Evolutionary conservation across 2,329 filamentous ascomycete genomes (phyloP), one percentile per base, ranked within the genome.

Genomic region (Alternaria panax): DNA sequence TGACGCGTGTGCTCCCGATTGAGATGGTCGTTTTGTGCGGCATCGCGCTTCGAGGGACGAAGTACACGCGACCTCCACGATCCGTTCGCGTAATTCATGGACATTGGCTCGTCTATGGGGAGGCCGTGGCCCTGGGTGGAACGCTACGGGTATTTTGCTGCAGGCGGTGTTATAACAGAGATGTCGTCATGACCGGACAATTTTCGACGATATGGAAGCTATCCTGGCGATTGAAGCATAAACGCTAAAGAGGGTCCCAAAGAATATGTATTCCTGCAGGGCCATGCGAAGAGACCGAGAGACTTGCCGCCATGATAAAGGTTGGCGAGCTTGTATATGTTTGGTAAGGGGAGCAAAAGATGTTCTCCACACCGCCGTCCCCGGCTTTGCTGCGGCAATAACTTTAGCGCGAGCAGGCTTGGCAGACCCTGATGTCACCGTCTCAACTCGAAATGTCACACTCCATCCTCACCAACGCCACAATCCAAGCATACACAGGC

Each of bases 1-100:
- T 54, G 51, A 7, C 63, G 64, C 4, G 68, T 71, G 11, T 62
- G 43, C 30, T 69, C 54, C 47, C 65, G 69, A 50, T 50, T 54
- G 1, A 73, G 50, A 24, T 50, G 51, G n/a, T 62, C 8, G 22
- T 51, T 53, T 1, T 51, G 6, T 7, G 36, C 45, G 9, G 56
- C 34, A 43, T 53, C 54, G 45, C 54, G 52, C 9, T 60, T 53
- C 20, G 54, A 41, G 18, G 42, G 30, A 14, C 25, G 24, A 20
- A 47, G 24, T 25, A 64, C 42, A 20, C 66, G 68, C 30, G 67
- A 66, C 32, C 68, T 71, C 51, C 64, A 64, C n/a, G 69, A 68
- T 27, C 50, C 54, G 20, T 65, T 67, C n/a, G 61, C 45, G 20
- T 48, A 36, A n/a, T 48, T 22, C 20, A 30, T 60, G 5, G 69